phyloP scores from a whole-genome alignment of 495 filamentous ascomycete genomes.

The Penicillium angulare region DNA sequence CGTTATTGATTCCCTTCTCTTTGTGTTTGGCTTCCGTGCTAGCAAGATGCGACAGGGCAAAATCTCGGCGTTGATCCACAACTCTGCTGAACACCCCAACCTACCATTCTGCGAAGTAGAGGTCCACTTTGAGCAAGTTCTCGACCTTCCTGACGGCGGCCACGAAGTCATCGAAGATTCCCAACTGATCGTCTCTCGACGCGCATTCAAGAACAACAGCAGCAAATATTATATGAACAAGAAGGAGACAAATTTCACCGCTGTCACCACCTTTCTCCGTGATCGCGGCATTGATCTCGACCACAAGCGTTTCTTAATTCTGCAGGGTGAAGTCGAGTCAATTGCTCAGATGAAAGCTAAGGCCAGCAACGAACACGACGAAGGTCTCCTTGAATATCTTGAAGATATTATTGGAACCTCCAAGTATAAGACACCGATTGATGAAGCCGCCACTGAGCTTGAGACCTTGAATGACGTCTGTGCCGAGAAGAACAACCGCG shows the following conservation, averaged over 20 bases:
- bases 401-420: constrained; percentile 99
- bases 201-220: constrained; percentile 95
- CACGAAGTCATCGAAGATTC: constrained; percentile 77
- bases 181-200: constrained; percentile 80
- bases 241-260: constrained; percentile 83
- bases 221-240: constrained; percentile 97
- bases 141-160: constrained; percentile 76
- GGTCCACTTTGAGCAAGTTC: constrained; percentile 92
- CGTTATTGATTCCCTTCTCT: constrained; percentile 95
- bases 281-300: constrained; percentile 91
- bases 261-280: constrained; percentile 83
- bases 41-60: constrained; percentile 99
- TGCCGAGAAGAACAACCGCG: constrained; percentile 86
- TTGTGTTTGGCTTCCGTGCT: constrained; percentile 96
- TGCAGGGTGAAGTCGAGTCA: constrained; percentile 97
- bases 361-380: constrained; percentile 89
- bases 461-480: constrained; percentile 94
- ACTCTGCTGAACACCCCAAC: constrained; percentile 81
- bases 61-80: constrained; percentile 95
- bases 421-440: constrained; percentile 95
- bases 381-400: constrained; percentile 92
- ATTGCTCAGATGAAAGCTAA: constrained; percentile 99
- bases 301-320: constrained; percentile 95
- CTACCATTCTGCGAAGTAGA: constrained; percentile 90
- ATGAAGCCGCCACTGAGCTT: constrained; percentile 84